Conservation (phyloP, 2,329 filamentous ascomycete genomes). For the Zymoseptoria crescenta region DNA sequence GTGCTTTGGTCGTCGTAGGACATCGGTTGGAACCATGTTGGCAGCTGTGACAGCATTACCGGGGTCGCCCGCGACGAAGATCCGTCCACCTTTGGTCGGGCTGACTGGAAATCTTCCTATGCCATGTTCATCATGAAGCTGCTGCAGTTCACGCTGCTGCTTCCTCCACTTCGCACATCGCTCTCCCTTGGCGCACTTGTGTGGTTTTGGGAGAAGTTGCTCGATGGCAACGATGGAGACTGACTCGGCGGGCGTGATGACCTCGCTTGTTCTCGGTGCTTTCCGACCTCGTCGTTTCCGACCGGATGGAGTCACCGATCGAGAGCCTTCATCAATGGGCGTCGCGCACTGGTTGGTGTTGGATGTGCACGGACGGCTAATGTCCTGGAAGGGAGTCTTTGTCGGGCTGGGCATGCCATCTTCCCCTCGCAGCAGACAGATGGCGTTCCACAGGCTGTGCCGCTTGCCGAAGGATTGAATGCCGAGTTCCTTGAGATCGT, state of each 20-base stretch:
- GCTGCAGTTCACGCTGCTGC: conserved; percentile 68
- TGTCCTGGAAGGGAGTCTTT: conserved; percentile 43
- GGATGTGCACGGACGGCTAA: conserved; percentile 37
- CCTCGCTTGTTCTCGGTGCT: conserved; percentile 46
- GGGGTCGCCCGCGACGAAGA: conserved; percentile 70
- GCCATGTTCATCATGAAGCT: conserved; percentile 63
- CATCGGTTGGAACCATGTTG: conserved; percentile 43
- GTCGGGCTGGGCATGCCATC: conserved; percentile 36
- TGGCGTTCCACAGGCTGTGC: conserved; percentile 72
- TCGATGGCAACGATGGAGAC: conserved; percentile 90
- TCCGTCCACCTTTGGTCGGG: conserved; percentile 55
- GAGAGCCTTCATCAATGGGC: conserved; percentile 22
- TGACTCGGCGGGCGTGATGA: conserved; percentile 71
- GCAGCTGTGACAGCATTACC: conserved; percentile 62
- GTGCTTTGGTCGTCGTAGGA: conserved; percentile 33
- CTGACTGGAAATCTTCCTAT: conserved; percentile 49
- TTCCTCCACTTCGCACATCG: conserved; percentile 75
- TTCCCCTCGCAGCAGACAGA: conserved; percentile 55
- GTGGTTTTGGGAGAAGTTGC: conserved; percentile 75
- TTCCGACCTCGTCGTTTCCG: conserved; percentile 35
- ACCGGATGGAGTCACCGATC: conserved; percentile 28
- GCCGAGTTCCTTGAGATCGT: conserved; percentile 73
- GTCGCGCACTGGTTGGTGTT: conserved; percentile 17
- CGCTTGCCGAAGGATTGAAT: conserved; percentile 76
- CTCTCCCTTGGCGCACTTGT: conserved; percentile 79